Base-by-base conservation (phyloP, 2,329 filamentous ascomycete species). In the Trichophyton mentagrophytes region DNA sequence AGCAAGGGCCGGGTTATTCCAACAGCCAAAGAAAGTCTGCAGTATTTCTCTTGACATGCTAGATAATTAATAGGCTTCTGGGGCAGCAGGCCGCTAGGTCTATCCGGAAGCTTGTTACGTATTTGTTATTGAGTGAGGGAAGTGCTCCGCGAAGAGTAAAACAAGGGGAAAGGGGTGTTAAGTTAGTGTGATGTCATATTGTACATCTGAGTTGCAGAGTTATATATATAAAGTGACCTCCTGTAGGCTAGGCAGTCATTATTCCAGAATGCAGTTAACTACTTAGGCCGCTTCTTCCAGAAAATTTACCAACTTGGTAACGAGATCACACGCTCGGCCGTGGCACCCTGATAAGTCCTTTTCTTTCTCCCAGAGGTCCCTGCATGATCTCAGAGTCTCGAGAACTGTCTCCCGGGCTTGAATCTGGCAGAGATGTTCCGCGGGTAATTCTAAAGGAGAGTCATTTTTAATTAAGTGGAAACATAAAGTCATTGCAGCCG, bases 291-390 rank as follows among this genome's bases (percentile, higher is more conserved):
- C 27, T 33, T 25, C 49, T 30, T 53, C 49, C 22, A 53, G n/a
- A n/a, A 30, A 17, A n/a, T 53, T 22, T 53, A 53, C 49, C 27
- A 53, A 53, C 27, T 33, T 30, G 27, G 17, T 30, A n/a, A 53
- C 49, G 2, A 53, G 17, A 22, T 53, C 22, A 25, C 49, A 53
- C 27, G 49, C 49, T 30, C 49, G 20, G 27, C 22, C 49, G 15
- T 62, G 61, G 22, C 61, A 62, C 22, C 57, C 46, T 22, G 61
- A 62, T 8, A 36, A 55, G n/a, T 59, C 38, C 44, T 60, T 20
- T 64, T 72, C 85, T 8, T 84, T 79, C 1, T 80, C 75, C 1
- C 73, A 78, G 11, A 78, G 82, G 61, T 66, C 65, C 44, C 62
- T 61, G 42, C 65, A 66, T 30, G 63, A 64, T 20, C 61, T 46